Evolutionary conservation across 371 early-diverging fungal genomes (phyloP), one percentile per base, ranked within the genome.

Genomic region (Saksenaea vasiformis): DNA sequence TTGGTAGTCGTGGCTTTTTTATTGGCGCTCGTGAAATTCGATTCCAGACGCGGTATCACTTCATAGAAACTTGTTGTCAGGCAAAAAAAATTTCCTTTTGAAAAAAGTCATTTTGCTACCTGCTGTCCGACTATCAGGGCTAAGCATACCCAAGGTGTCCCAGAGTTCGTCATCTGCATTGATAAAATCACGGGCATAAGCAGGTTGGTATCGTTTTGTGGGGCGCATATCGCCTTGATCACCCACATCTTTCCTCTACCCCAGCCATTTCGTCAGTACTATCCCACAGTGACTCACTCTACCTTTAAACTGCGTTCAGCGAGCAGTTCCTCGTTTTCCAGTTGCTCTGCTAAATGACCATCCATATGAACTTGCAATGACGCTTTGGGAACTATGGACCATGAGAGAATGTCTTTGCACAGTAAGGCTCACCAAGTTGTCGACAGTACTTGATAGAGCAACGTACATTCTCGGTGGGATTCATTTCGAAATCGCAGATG

Each of bases 101-200:
- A 41, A 41, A 41, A 41, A 7, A 8, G 22, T 19, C n/a, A 3
- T 0, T 22, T 37, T 34, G 10, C 11, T 41, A 38, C 36, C 19
- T 53, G 36, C 39, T 19, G 55, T 38, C 17, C 19, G 31, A 7
- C 22, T 14, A 26, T 54, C 43, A 60, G 71, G 63, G 13, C 66
- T 71, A n/a, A 76, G 56, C 24, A 71, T 58, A 10, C 71, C 39
- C 3, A 78, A 37, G 22, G 57, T 58, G 9, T 63, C 44, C 79
- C 79, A 78, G 10, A 77, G 34, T 8, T 73, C 68, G 11, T 66
- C 59, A 38, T 77, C 72, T n/a, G 64, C 56, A 62, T 73, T 71
- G 17, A 73, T 60, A 22, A 36, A 35, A n/a, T 63, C 54, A 9
- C 77, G 67, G 17, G 69, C 70, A 55, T 61, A 68, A 22, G 22